Evolutionary conservation across 768 basidiomycete genomes (phyloP).

Genomic region (Daedaleopsis sinensis): DNA sequence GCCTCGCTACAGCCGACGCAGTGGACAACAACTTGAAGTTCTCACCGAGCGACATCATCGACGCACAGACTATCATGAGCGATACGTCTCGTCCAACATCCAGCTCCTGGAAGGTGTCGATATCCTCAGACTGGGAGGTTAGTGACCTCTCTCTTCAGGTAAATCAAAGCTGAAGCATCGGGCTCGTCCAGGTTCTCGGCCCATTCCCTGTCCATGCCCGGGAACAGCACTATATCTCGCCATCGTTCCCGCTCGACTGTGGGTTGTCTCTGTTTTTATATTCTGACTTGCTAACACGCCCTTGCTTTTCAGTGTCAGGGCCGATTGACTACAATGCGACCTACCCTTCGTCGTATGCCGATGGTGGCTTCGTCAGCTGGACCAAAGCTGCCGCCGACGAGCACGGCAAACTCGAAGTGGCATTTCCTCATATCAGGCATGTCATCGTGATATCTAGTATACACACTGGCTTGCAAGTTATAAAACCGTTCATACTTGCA

Average conservation of each 20-base stretch:
- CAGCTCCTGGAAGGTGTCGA: constrained; percentile 19
- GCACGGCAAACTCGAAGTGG: constrained; percentile 57
- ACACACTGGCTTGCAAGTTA: too few species aligned
- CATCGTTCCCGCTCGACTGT: constrained; percentile 74
- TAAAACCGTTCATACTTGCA: too few species aligned
- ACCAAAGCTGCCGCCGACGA: constrained; percentile 41
- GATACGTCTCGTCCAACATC: background rate
- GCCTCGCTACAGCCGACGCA: too few species aligned
- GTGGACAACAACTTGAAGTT: background rate
- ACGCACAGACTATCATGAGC: background rate
- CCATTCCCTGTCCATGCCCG: constrained; percentile 85
- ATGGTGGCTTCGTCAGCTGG: constrained; percentile 65
- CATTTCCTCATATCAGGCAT: constrained; percentile 65
- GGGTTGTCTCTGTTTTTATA: constrained; percentile 26
- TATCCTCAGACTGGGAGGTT: constrained; percentile 33
- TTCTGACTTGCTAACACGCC: constrained; percentile 2
- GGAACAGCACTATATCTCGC: constrained; percentile 83
- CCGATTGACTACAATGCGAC: constrained; percentile 49
- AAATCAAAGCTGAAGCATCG: too few species aligned
- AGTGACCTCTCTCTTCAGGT: background rate
- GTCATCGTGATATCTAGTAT: too few species aligned
- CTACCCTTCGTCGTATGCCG: constrained; percentile 73
- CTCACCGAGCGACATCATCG: background rate
- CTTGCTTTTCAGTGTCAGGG: constrained; percentile 45
- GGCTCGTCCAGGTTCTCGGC: constrained; percentile 65